Evolutionary conservation across 768 basidiomycete species (phyloP).

Genomic region (Coprinellus aureogranulatus): DNA sequence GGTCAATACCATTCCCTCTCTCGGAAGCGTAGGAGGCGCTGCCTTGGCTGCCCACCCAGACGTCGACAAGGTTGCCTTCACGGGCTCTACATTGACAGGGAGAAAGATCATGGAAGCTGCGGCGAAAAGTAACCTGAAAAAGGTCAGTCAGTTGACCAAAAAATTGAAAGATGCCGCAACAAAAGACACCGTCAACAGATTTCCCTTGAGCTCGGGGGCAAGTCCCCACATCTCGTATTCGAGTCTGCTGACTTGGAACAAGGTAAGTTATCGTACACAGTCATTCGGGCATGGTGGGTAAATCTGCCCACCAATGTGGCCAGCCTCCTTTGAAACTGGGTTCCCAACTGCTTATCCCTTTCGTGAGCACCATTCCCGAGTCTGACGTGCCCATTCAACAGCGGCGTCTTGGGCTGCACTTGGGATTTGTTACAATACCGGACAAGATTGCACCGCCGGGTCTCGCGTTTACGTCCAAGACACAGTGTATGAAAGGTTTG

Average conservation of each 20-base stretch:
- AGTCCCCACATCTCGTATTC: conserved; percentile 87
- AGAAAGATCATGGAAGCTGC: conserved; percentile 90
- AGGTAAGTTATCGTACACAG: conserved; percentile 38
- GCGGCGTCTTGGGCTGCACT: conserved; percentile 85
- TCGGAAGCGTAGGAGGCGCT: conserved; percentile 79
- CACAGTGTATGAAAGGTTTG: conserved; percentile 80
- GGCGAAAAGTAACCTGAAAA: conserved; percentile 91
- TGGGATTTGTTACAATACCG: conserved; percentile 84
- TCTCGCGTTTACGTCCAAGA: conserved; percentile 90
- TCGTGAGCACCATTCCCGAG: background rate
- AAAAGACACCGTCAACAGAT: conserved; percentile 43
- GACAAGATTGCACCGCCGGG: conserved; percentile 93
- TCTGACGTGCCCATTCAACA: conserved; percentile 21
- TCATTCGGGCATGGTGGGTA: too few species aligned
- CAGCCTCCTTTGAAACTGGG: background rate
- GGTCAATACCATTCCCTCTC: conserved; percentile 82
- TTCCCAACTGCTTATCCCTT: too few species aligned
- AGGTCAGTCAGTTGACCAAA: conserved; percentile 42
- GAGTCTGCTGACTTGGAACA: conserved; percentile 89
- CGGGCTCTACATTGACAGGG: conserved; percentile 87
- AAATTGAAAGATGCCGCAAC: background rate
- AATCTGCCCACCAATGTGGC: too few species aligned
- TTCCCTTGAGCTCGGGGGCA: conserved; percentile 92
- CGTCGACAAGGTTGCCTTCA: conserved; percentile 95
- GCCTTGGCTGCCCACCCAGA: conserved; percentile 79